These are phyloP conservation scores for Aulographum hederae DNA, from an alignment of 2,329 filamentous ascomycete species.

Conservation along the genomic window DNA sequence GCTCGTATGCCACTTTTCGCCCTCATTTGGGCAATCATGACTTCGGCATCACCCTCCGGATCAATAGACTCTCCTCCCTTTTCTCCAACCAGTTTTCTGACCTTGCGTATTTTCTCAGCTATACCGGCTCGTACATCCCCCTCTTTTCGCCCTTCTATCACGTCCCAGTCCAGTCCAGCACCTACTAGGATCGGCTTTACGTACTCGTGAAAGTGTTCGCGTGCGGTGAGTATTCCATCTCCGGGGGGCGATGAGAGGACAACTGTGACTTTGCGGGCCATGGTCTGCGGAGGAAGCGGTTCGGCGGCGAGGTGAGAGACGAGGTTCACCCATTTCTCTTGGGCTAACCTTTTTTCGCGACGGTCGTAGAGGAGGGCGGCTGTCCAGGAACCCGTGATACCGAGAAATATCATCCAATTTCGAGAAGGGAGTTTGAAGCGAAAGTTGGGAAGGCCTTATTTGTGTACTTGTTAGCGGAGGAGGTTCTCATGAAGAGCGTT, in stretches of 20 bases:
- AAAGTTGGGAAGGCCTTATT: conserved; percentile 60
- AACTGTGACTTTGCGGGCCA: conserved; percentile 72
- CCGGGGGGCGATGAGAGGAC: conserved; percentile 74
- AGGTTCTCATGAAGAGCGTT: no score
- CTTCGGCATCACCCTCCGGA: conserved; percentile 37
- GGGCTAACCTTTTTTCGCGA: conserved; percentile 68
- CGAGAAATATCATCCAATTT: conserved; percentile 94
- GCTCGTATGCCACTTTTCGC: conserved; percentile 48
- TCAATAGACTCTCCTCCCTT: conserved; percentile 23
- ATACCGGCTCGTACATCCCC: conserved; percentile 81
- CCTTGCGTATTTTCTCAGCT: conserved; percentile 64
- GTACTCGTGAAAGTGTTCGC: conserved; percentile 92
- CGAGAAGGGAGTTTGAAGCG: conserved; percentile 75
- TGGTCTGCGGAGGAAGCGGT: conserved; percentile 48
- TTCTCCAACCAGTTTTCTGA: conserved; percentile 41
- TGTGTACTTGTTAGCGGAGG: no score
- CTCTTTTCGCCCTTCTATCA: conserved; percentile 77
- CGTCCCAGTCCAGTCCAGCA: conserved; percentile 88
- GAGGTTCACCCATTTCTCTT: conserved; percentile 68
- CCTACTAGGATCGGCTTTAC: conserved; percentile 83
- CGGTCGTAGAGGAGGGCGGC: conserved; percentile 80
- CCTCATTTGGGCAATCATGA: conserved; percentile 44
- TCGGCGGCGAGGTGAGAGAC: conserved; percentile 74
- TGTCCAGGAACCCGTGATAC: conserved; percentile 58
- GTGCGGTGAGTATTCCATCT: conserved; percentile 65